A percentile compares a stretch with the other conserved stretches of the same genome.
Conservation (phyloP, 176 grass and related monocot species). For the Ananas comosus region DNA sequence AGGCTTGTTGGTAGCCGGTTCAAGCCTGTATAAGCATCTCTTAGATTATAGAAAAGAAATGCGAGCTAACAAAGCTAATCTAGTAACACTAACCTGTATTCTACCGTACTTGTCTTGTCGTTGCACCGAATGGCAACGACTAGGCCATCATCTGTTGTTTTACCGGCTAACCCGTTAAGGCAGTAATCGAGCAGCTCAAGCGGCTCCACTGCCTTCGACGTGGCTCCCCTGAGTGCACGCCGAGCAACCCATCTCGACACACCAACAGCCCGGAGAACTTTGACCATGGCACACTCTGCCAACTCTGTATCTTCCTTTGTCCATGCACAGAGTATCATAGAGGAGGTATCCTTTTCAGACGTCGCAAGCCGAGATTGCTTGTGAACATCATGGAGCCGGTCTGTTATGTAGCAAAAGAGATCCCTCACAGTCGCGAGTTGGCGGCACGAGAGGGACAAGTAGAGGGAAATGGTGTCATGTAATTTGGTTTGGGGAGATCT, state of each 20-base stretch:
- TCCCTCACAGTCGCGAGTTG: constrained; percentile 46
- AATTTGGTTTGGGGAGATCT: constrained; percentile 33
- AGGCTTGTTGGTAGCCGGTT: constrained; percentile 22
- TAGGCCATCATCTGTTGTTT: constrained; percentile 43
- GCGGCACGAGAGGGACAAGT: constrained; percentile 52
- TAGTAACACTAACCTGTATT: constrained; percentile 52
- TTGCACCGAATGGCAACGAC: constrained; percentile 62
- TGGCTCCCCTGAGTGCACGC: constrained; percentile 70
- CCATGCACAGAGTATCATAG: constrained; percentile 30
- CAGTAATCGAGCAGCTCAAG: constrained; percentile 66
- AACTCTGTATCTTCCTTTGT: constrained; percentile 33
- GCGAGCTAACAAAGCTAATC: too few species aligned
- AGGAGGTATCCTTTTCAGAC: constrained; percentile 11
- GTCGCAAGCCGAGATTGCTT: constrained; percentile 5
- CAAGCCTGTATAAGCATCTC: constrained; percentile 34
- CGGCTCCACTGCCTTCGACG: constrained; percentile 46
- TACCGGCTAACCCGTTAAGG: constrained; percentile 47
- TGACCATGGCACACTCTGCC: constrained; percentile 52
- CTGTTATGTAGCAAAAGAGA: constrained; percentile 56
- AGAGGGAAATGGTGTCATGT: constrained; percentile 67
- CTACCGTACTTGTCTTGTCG: constrained; percentile 56
- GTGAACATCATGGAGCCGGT: constrained; percentile 39
- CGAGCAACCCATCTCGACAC: constrained; percentile 56
- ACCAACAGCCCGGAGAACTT: constrained; percentile 56
- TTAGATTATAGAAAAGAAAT: too few species aligned